Percentiles rank a stretch among this genome's conserved stretches.
phyloP scores from a whole-genome alignment of 208 protist species.

The Crithidia fasciculata region DNA sequence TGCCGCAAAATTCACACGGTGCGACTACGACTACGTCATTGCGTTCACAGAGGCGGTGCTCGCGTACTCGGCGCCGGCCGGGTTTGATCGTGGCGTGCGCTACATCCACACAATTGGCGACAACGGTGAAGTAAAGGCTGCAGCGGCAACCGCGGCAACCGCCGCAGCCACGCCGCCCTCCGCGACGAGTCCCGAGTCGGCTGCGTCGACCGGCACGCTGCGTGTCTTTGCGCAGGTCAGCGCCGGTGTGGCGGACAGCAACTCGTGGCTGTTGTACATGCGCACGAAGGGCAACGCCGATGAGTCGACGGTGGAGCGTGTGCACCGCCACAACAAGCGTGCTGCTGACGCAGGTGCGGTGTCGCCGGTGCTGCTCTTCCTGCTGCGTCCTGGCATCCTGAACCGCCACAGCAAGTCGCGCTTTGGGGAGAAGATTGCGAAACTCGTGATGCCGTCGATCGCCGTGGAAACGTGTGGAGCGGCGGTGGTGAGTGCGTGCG shows the following conservation, averaged over 20 bases:
- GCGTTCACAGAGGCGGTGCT: slow-evolving; percentile 68
- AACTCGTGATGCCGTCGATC: slow-evolving; percentile 42
- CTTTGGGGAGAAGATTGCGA: slow-evolving; percentile 50
- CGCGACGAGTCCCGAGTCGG: slow-evolving; percentile 2
- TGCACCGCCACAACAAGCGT: slow-evolving; percentile 33
- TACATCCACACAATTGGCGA: slow-evolving; percentile 45
- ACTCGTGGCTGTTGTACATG: slow-evolving; percentile 73
- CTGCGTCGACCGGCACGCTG: slow-evolving; percentile 41
- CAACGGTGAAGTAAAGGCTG: slow-evolving; percentile 11
- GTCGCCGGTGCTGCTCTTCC: slow-evolving; percentile 38
- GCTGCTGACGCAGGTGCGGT: slow-evolving; percentile 2
- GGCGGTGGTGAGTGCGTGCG: slow-evolving; percentile 48
- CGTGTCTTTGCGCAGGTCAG: slow-evolving; percentile 59
- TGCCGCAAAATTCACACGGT: slow-evolving; percentile 58
- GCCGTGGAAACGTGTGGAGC: slow-evolving; percentile 59
- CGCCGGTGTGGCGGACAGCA: slow-evolving; percentile 45
- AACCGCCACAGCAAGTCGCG: slow-evolving; percentile 61
- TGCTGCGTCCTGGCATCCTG: slow-evolving; percentile 70
- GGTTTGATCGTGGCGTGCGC: slow-evolving; percentile 9
- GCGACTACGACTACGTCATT: slow-evolving; percentile 82
- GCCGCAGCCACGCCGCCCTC: not conserved
- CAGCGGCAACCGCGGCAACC: not conserved
- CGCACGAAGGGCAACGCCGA: slow-evolving; percentile 74
- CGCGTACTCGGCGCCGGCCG: slow-evolving; percentile 45
- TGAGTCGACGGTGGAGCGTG: slow-evolving; percentile 50